Base-by-base conservation (phyloP, 2,329 filamentous ascomycete genomes). In the Aulographum hederae region DNA sequence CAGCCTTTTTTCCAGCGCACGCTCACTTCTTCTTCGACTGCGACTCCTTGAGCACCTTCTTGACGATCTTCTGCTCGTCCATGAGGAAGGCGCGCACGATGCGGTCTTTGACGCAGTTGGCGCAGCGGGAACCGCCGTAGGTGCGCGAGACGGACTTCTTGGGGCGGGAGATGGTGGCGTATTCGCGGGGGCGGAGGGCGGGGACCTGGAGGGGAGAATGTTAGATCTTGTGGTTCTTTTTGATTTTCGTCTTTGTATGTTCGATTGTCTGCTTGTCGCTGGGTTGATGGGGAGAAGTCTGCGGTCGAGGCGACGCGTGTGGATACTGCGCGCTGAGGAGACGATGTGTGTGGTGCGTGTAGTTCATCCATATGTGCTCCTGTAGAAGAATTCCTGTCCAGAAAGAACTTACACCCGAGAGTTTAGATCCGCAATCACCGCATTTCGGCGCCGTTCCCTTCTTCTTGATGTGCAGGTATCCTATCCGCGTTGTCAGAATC, bases 41-140 rank as follows among this genome's bases (percentile, higher is more conserved):
- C 68, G 70, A 73, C 73, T 95, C 86, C 79, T 94, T 94, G 60
- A 95, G 74, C 53, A 98, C 89, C 81, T 98, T 98, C 84, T 98
- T 98, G 65, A 98, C 89, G 53, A 98, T 95, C 81, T 98, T 98
- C 73, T 98, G 89, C 76, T 98, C 89, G 72, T 98, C 91, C 47
- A 98, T 95, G 61, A 98, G 68, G 78, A 98, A 98, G 43, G 89
- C 89, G 51, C 89, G 82, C 50, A 94, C 82, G 49, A 98, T 81
- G 51, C 89, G 79, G 70, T 98, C 89, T 63, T 86, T 85, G 50
- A 98, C 89, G 64, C 89, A 98, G 73, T 82, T 89, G 57, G 79
- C 84, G 71, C 89, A 98, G 73, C 89, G 15, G 17, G 81, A 91
- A 55, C 85, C 85, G 60, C 85, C 85, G 62, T 98, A 98, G 54